These are phyloP conservation scores for Lolium perenne DNA, from an alignment of 176 grass and related monocot genomes.

Conservation along the genomic window DNA sequence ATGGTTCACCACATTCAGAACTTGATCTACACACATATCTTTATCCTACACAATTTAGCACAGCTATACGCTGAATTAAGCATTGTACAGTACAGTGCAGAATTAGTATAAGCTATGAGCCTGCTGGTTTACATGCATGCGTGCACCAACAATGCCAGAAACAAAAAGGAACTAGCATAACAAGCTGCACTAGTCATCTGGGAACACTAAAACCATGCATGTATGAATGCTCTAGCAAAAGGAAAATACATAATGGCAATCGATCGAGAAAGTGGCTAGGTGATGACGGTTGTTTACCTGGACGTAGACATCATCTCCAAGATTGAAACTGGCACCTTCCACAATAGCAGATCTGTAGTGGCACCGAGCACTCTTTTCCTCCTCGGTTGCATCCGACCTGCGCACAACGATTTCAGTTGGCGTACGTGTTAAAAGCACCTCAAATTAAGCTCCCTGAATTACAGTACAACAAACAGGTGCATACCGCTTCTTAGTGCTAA, in stretches of 20 bases:
- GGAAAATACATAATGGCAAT: neutral
- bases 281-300: slow-evolving; percentile 45
- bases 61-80: neutral
- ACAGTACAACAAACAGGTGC: no score
- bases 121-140: neutral
- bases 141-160: neutral
- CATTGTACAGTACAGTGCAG: neutral
- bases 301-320: slow-evolving; percentile 67
- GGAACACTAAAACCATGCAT: no score
- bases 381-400: slow-evolving; percentile 25
- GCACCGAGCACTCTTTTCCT: slow-evolving; percentile 32
- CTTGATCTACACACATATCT: neutral
- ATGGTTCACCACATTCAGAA: neutral
- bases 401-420: neutral
- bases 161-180: neutral
- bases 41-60: neutral
- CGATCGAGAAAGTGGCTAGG: neutral
- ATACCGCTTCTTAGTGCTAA: no score
- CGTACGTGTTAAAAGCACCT: neutral
- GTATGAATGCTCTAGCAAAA: neutral
- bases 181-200: neutral
- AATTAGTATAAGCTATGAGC: neutral
- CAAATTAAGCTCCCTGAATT: no score
- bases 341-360: slow-evolving; percentile 58
- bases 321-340: slow-evolving; percentile 48